Evolutionary conservation across 768 basidiomycete species (phyloP).

Genomic region (Lactarius vividus): DNA sequence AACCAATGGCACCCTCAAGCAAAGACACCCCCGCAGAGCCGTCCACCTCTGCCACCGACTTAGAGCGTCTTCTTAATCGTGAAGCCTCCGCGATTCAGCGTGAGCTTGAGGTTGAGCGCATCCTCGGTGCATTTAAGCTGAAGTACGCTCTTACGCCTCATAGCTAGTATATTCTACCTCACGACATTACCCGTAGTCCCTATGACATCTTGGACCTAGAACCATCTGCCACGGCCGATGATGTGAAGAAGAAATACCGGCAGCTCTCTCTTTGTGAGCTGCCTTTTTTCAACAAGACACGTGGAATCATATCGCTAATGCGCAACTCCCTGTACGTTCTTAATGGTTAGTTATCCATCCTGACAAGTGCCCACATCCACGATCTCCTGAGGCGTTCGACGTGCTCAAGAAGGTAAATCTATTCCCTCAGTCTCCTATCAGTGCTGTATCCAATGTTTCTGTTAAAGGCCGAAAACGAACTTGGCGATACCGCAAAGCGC

Average conservation of each 20-base stretch:
- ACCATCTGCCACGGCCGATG: slow-evolving; percentile 66
- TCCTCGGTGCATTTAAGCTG: slow-evolving; percentile 92
- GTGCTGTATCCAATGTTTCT: slow-evolving; percentile 2
- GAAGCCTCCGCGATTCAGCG: slow-evolving; percentile 85
- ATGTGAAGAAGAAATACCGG: slow-evolving; percentile 86
- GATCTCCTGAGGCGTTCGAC: slow-evolving; percentile 92
- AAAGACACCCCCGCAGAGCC: slow-evolving; percentile 11
- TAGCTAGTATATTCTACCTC: not conserved
- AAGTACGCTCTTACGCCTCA: slow-evolving; percentile 56
- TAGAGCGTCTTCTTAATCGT: slow-evolving; percentile 76
- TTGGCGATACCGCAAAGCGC: slow-evolving; percentile 74
- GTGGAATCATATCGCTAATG: slow-evolving; percentile 25
- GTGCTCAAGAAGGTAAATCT: slow-evolving; percentile 79
- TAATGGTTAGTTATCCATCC: slow-evolving; percentile 85
- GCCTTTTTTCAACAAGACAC: slow-evolving; percentile 10
- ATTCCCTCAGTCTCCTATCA: not conserved
- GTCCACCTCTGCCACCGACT: slow-evolving; percentile 40
- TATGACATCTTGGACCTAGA: slow-evolving; percentile 91
- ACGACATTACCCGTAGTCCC: slow-evolving; percentile 52
- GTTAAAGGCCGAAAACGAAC: slow-evolving; percentile 75
- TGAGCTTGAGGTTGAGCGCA: slow-evolving; percentile 86
- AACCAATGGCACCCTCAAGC: slow-evolving; percentile 10
- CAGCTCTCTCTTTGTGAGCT: slow-evolving; percentile 80
- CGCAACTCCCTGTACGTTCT: slow-evolving; percentile 41
- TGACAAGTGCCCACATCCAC: slow-evolving; percentile 88